phyloP scores from a whole-genome alignment of 2,329 filamentous ascomycete species.

The Pseudopyricularia cyperi region DNA sequence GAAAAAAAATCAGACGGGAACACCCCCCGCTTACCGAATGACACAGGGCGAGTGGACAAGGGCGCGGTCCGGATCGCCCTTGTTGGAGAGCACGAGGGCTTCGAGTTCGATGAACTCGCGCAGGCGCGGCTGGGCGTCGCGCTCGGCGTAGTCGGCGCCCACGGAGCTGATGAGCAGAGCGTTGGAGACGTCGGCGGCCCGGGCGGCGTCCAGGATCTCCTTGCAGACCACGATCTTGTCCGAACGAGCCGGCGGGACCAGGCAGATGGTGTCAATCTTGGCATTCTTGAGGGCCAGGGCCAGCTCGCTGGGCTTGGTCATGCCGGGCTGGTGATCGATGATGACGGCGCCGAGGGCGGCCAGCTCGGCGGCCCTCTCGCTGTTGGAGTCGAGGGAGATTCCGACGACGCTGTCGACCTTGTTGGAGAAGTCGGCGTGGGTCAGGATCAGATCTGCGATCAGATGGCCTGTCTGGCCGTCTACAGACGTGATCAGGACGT shows the following conservation, averaged over 20 bases:
- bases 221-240: slow-evolving; percentile 30
- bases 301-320: slow-evolving; percentile 19
- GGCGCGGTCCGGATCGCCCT: slow-evolving; percentile 24
- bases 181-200: slow-evolving; percentile 29
- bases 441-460: slow-evolving; percentile 35
- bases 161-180: slow-evolving; percentile 32
- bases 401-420: slow-evolving; percentile 26
- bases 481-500: slow-evolving; percentile 32
- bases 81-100: slow-evolving; percentile 23
- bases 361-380: slow-evolving; percentile 25
- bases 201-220: slow-evolving; percentile 31
- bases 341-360: slow-evolving; percentile 25
- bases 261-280: slow-evolving; percentile 32
- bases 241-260: slow-evolving; percentile 31
- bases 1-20: background rate
- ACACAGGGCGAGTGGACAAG: slow-evolving; percentile 29
- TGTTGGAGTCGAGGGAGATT: slow-evolving; percentile 24
- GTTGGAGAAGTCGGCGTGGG: slow-evolving; percentile 24
- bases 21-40: slow-evolving; percentile 22
- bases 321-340: slow-evolving; percentile 25
- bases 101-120: slow-evolving; percentile 39
- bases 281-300: slow-evolving; percentile 29
- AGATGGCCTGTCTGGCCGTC: slow-evolving; percentile 37
- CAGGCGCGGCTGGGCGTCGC: slow-evolving; percentile 30
- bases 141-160: slow-evolving; percentile 35